phyloP scores from a whole-genome alignment of 441 rosid species.

The Rhodomyrtus psidioides region DNA sequence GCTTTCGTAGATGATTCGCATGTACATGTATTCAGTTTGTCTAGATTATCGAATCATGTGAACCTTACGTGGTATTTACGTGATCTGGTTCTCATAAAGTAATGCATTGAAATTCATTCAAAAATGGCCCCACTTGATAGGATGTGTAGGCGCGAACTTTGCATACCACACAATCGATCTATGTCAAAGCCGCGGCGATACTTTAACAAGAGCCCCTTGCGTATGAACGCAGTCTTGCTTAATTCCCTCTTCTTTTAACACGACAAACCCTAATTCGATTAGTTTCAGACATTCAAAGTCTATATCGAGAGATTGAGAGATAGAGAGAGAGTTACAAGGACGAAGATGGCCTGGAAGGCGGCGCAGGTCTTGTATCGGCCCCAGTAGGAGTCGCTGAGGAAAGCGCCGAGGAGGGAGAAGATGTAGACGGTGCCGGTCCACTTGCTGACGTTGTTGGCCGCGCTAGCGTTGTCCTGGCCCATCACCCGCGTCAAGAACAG shows the following conservation, averaged over 20 bases:
- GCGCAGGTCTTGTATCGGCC: slow-evolving; percentile 6
- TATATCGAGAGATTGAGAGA: neutral
- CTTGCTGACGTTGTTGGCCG: slow-evolving; percentile 11
- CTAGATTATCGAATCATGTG: neutral
- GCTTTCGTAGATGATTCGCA: neutral
- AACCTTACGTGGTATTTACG: neutral
- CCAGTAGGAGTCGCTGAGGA: slow-evolving; percentile 8
- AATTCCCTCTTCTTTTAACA: neutral
- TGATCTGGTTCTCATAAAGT: neutral
- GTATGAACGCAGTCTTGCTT: neutral
- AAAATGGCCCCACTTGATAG: fast-evolving
- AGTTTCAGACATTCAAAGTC: neutral
- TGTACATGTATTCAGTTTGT: fast-evolving
- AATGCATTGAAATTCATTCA: neutral
- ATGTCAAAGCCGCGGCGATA: fast-evolving
- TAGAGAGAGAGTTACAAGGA: neutral
- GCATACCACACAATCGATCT: neutral
- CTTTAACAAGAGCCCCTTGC: neutral
- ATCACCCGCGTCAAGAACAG: slow-evolving; percentile 8
- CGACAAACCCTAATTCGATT: neutral
- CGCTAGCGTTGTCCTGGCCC: slow-evolving; percentile 11
- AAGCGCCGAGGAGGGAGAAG: slow-evolving; percentile 4
- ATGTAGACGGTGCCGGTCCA: slow-evolving; percentile 13
- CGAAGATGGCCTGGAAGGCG: slow-evolving; percentile 8
- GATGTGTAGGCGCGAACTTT: neutral